phyloP scores from a whole-genome alignment of 768 basidiomycete species.

The Coprinopsis sp. region DNA sequence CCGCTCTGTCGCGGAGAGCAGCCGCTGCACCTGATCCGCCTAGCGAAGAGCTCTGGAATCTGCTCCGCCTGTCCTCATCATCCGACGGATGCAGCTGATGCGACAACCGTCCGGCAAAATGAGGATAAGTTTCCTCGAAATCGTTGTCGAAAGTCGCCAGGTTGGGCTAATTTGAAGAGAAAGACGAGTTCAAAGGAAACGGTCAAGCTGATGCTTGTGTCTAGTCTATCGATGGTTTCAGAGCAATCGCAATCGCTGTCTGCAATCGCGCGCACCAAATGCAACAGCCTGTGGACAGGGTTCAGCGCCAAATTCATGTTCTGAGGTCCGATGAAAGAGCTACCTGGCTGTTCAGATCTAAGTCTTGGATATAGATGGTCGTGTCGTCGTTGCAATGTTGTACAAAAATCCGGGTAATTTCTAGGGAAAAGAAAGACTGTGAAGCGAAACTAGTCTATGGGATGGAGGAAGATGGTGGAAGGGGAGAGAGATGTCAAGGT shows the following conservation, averaged over 20 bases:
- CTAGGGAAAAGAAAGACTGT: conserved; percentile 2
- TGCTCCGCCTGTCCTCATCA: conserved; percentile 58
- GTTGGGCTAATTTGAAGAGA: background rate
- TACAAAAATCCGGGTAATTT: background rate
- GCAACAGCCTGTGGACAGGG: background rate
- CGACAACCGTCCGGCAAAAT: conserved; percentile 8
- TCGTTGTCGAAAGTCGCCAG: conserved; percentile 9
- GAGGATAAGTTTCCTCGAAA: conserved; percentile 8
- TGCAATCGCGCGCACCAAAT: background rate
- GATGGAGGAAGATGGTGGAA: conserved; percentile 1
- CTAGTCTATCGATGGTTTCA: conserved; percentile 1
- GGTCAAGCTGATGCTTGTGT: background rate
- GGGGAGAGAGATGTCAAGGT: background rate
- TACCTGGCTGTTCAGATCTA: conserved; percentile 6
- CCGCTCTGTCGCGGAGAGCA: conserved; percentile 58
- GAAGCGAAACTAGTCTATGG: conserved; percentile 9
- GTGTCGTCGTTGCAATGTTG: conserved; percentile 3
- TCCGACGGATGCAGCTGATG: conserved; percentile 24
- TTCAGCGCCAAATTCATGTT: background rate
- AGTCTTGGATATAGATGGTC: background rate
- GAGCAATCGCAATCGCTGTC: background rate
- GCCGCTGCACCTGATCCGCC: conserved; percentile 38
- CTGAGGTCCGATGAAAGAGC: conserved; percentile 1
- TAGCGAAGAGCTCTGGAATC: conserved; percentile 43
- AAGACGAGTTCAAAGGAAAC: background rate